Base-by-base conservation (phyloP, 2,329 filamentous ascomycete genomes). In the Diaporthe australafricana region DNA sequence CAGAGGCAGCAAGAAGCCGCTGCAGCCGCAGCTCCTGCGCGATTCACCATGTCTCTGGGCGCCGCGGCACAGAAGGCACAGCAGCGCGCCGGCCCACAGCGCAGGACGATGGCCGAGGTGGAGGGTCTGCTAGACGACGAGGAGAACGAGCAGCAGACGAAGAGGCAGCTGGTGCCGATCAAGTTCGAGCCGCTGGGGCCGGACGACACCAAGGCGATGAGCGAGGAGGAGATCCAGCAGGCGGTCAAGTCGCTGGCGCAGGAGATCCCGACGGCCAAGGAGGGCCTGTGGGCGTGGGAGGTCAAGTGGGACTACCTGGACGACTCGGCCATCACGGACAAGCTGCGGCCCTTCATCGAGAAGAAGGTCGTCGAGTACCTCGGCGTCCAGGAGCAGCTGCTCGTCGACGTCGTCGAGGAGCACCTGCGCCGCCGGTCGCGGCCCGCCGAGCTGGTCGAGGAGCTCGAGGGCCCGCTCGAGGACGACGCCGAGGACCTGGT, bases 321-420 rank as follows among this genome's bases (percentile, higher is more conserved):
- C 79, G 92, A 96, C 73, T 87, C 88, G 20, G 88, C 96, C 52
- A 90, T 98, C 72, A 89, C 90, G 73, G 93, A 97, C 75, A 95
- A 98, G 80, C 90, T 99, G 76, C 91, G 93, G 78, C 95, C 96
- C 38, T 99, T 98, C 84, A 94, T 98, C 70, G 95, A 98, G 86
- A 97, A 97, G 89, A 99, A 98, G 88, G 94, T 98, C 76, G 92
- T 99, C 73, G 96, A 99, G 82, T 97, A 96, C 77, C 88, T 99
- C 62, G 97, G 97, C 72, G 93, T 99, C 71, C 95, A 98, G 83
- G 96, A 99, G 81, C 94, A 98, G 83, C 92, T 98, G 84, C 86
- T 99, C 60, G 95, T 99, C 40, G 95, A 98, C 79, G 92, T 96
- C 53, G 94, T 98, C 48, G 92, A 98, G 79, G 93, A 95, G 78